Evolutionary conservation across 2,329 filamentous ascomycete species (phyloP).

Genomic region (Colletotrichum sp.): DNA sequence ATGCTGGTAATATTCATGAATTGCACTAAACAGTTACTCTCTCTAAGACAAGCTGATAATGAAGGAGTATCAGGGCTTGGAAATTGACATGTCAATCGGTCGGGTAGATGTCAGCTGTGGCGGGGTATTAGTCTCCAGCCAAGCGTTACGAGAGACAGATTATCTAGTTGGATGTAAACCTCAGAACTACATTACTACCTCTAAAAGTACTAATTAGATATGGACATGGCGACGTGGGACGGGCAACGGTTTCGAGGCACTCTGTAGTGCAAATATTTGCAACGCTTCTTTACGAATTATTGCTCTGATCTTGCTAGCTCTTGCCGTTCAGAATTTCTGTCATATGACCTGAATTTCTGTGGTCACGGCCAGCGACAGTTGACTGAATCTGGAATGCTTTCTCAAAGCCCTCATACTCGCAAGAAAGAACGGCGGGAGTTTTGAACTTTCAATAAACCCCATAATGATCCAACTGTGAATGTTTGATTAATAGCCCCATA

Average conservation of each 20-base stretch:
- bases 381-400: background rate
- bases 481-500: accelerated
- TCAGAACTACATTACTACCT: background rate
- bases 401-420: background rate
- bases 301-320: too few species aligned
- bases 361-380: too few species aligned
- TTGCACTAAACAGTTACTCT: background rate
- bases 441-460: background rate
- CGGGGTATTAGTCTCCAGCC: background rate
- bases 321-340: too few species aligned
- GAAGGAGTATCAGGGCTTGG: background rate
- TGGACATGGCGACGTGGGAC: background rate
- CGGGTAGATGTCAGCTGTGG: background rate
- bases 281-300: background rate
- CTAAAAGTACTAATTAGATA: background rate
- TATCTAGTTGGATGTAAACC: background rate
- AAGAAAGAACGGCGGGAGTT: background rate
- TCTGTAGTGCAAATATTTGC: accelerated
- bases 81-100: background rate
- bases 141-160: background rate
- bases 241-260: background rate
- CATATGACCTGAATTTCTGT: too few species aligned
- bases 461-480: background rate
- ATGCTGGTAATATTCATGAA: background rate
- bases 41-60: background rate